Evolutionary conservation across 2,329 filamentous ascomycete genomes (phyloP).

Genomic region (Beauveria pseudobassiana): DNA sequence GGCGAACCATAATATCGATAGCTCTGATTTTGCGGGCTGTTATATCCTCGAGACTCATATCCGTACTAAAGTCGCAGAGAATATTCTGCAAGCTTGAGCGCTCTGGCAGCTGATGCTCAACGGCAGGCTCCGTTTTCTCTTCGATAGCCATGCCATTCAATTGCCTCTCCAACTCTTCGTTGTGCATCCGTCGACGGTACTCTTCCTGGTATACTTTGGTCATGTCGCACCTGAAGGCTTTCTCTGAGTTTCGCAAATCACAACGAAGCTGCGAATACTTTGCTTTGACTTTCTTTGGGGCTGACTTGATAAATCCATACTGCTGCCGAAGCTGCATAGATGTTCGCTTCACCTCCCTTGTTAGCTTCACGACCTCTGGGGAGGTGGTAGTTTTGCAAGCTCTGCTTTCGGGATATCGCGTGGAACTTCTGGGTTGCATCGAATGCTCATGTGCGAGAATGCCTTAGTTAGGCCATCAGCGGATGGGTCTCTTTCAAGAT

Average conservation of each 20-base stretch:
- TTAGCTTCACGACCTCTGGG: conserved; percentile 1
- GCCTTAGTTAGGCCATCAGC: neutral
- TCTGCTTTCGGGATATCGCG: conserved; percentile 7
- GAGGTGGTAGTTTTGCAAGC: conserved; percentile 6
- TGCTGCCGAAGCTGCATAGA: neutral
- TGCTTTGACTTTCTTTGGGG: neutral
- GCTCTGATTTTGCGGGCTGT: neutral
- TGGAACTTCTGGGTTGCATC: conserved; percentile 9
- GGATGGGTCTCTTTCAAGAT: no score
- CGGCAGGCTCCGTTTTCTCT: neutral
- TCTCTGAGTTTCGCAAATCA: conserved; percentile 1
- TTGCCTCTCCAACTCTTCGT: conserved; percentile 11
- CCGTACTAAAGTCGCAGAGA: conserved; percentile 3
- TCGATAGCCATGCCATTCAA: neutral
- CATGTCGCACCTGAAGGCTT: conserved; percentile 8
- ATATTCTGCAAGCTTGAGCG: neutral
- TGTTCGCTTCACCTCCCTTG: neutral
- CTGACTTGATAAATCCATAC: conserved; percentile 12
- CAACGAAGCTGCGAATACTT: neutral
- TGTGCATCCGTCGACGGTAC: conserved; percentile 2
- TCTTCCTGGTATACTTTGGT: conserved; percentile 7
- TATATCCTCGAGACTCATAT: neutral
- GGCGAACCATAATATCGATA: conserved; percentile 11
- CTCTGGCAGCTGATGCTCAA: neutral
- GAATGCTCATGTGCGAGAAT: conserved; percentile 11